Conservation (phyloP, 352 stramenopile species). For the Globisporangium solare region DNA sequence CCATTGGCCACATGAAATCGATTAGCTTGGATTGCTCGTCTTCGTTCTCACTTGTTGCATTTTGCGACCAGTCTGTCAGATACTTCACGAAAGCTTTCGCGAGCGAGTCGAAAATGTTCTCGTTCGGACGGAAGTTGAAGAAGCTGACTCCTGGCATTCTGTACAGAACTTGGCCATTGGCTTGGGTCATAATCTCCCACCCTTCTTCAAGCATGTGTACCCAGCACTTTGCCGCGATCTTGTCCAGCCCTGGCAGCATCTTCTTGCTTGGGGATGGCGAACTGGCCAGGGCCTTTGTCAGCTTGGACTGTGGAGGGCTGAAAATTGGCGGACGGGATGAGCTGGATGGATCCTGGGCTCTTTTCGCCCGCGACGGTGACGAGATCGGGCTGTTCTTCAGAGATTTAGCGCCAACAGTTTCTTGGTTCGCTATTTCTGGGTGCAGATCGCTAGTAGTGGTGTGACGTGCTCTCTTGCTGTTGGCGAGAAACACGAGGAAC, state of each 20-base stretch:
- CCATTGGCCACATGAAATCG: constrained; percentile 59
- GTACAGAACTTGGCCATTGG: constrained; percentile 50
- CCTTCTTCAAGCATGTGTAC: constrained; percentile 46
- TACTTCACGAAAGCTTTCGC: constrained; percentile 51
- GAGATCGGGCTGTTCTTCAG: constrained; percentile 12
- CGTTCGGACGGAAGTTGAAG: constrained; percentile 61
- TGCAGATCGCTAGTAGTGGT: background rate
- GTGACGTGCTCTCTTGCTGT: constrained; percentile 4
- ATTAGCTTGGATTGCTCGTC: constrained; percentile 26
- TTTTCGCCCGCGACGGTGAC: constrained; percentile 11
- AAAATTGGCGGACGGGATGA: constrained; percentile 8
- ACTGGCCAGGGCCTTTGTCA: constrained; percentile 10
- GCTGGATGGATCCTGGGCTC: background rate
- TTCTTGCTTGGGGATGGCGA: constrained; percentile 15
- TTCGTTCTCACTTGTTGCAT: constrained; percentile 10
- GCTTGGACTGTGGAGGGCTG: constrained; percentile 14
- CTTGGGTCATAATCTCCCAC: constrained; percentile 60
- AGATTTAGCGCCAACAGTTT: constrained; percentile 1
- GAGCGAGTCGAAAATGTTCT: constrained; percentile 77
- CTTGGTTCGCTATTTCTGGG: background rate
- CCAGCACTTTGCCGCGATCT: constrained; percentile 44
- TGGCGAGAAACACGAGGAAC: constrained; percentile 19
- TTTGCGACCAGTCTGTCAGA: constrained; percentile 34
- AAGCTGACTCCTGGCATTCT: constrained; percentile 66
- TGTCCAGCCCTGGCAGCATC: constrained; percentile 18